Evolutionary conservation across 805 yeast species (phyloP), one percentile per base, ranked within the genome.

Genomic region (Metschnikowia shivogae): DNA sequence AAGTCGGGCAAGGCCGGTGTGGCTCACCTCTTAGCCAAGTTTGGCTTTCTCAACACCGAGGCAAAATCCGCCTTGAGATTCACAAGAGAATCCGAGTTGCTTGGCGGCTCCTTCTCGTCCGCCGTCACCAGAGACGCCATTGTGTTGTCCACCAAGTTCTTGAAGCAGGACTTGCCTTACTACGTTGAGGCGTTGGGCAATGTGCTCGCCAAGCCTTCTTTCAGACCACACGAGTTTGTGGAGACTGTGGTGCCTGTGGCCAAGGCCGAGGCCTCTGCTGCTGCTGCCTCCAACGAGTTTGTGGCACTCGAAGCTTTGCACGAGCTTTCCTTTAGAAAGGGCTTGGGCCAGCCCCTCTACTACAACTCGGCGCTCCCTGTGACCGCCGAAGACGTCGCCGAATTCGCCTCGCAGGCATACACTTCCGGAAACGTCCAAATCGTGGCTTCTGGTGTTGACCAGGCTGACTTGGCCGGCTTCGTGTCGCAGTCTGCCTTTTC

Each of bases 1-100:
- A 85, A 93, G 66, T 56, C 76, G 40, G 74, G 77, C 41, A 68
- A 76, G 55, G 83, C 90, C 45, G 99, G 98, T 71, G 70, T 85
- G 55, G 76, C 97, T 36, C 97, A 92, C 68, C 71, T 89, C 53
- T 77, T 90, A 61, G 80, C 92, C 61, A 80, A 89, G 68, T 89
- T 81, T 68, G 84, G 84, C 59, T 93, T 85, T 76, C 80, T 85
- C 64, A 84, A 86, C 77, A 89, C 96, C 46, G 75, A 76, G 50
- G 67, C 80, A 58, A 88, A 89, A 68, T 85, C 97, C 14, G 96
- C 93, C 20, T 77, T 93, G 64, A 86, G 98, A 74, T 76, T 90
- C 61, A 86, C 89, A 62, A 86, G 99, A 72, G 99, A 93, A 73
- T 73, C 90, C 42, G 99, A 92, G 74, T 80, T 93, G 54, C 76